A percentile compares a stretch with the other conserved stretches of the same genome.
Conservation (phyloP, 2,329 filamentous ascomycete species). For the Ilyonectria robusta region DNA sequence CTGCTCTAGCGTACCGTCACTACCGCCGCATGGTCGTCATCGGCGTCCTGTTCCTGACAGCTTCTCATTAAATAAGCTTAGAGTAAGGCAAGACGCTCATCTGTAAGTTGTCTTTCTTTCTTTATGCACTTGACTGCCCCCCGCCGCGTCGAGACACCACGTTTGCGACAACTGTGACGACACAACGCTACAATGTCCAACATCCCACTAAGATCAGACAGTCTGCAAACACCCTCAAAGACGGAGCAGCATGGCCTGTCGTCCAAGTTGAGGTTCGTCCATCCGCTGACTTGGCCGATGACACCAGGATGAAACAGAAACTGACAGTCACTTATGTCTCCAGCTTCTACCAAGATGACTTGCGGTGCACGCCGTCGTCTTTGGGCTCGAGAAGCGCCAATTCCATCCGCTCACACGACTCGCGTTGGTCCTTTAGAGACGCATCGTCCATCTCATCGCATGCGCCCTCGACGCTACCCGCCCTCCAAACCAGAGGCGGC, state of each 20-base stretch:
- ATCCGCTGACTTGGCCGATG: background rate
- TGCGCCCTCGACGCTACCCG: constrained; percentile 32
- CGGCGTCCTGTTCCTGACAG: no score
- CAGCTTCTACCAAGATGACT: constrained; percentile 22
- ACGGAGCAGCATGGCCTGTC: constrained; percentile 4
- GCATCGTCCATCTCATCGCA: constrained; percentile 41
- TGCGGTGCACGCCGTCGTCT: constrained; percentile 26
- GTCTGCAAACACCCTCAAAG: constrained; percentile 3
- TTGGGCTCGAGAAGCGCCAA: constrained; percentile 32
- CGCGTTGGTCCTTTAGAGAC: constrained; percentile 35
- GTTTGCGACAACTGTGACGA: no score
- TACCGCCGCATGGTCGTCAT: no score
- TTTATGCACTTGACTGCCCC: no score
- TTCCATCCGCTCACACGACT: constrained; percentile 35
- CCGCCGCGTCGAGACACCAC: no score
- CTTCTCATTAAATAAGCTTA: no score
- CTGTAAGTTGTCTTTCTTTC: no score
- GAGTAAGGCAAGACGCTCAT: no score
- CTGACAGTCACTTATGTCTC: background rate
- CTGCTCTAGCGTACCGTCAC: no score
- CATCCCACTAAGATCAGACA: constrained; percentile 14
- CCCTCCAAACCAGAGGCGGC: constrained; percentile 37
- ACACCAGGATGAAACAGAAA: background rate
- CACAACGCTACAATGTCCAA: background rate
- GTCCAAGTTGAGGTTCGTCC: constrained; percentile 22